Evolutionary conservation across 352 stramenopile genomes (phyloP).

Genomic region (Albugo laibachii): DNA sequence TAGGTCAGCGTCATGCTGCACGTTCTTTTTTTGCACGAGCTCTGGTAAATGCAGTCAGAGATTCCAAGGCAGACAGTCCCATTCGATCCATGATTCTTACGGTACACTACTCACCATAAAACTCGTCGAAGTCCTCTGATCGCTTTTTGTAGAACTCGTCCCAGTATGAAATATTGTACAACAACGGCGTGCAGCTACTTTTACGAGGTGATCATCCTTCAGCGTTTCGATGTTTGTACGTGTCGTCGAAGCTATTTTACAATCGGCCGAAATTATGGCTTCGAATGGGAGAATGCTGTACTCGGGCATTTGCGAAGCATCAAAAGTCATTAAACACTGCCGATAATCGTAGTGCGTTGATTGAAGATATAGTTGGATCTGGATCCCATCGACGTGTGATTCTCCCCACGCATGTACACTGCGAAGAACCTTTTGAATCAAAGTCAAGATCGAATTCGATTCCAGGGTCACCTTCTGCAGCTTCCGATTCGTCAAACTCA

Average conservation of each 20-base stretch:
- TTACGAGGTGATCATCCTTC: slow-evolving; percentile 61
- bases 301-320: slow-evolving; percentile 58
- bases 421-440: slow-evolving; percentile 13
- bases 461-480: no score
- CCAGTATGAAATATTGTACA: slow-evolving; percentile 84
- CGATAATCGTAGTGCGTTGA: slow-evolving; percentile 66
- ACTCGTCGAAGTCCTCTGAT: slow-evolving; percentile 1
- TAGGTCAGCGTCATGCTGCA: slow-evolving; percentile 76
- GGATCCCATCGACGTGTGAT: slow-evolving; percentile 67
- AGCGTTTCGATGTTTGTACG: slow-evolving; percentile 80
- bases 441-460: slow-evolving; percentile 3
- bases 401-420: slow-evolving; percentile 42
- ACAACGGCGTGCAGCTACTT: slow-evolving; percentile 80
- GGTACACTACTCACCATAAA: neutral
- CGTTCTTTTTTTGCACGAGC: slow-evolving; percentile 83
- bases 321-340: slow-evolving; percentile 26
- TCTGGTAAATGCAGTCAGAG: slow-evolving; percentile 38
- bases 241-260: slow-evolving; percentile 75
- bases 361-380: slow-evolving; percentile 55
- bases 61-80: slow-evolving; percentile 15
- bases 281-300: slow-evolving; percentile 82
- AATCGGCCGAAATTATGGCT: slow-evolving; percentile 86
- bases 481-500: no score
- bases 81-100: slow-evolving; percentile 5
- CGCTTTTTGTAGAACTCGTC: slow-evolving; percentile 25